Evolutionary conservation across 345 rosid genomes (phyloP).

Genomic region (Atalantia buxifolia): DNA sequence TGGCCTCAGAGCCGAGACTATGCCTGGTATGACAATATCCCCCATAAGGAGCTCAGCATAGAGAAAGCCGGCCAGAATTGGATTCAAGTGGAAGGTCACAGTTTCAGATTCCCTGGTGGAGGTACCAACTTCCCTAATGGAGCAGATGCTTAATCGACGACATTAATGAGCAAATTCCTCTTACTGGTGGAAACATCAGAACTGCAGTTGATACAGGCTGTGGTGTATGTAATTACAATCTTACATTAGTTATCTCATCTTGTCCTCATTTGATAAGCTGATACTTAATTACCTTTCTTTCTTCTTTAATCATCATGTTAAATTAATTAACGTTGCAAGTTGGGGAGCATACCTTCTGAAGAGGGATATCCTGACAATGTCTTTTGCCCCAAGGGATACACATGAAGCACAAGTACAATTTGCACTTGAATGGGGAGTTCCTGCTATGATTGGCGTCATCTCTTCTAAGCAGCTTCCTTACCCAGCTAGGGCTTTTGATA

Average conservation of each 20-base stretch:
- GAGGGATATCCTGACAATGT: slow-evolving; percentile 74
- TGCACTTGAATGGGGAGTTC: slow-evolving; percentile 96
- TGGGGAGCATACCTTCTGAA: slow-evolving; percentile 89
- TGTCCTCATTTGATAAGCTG: background rate
- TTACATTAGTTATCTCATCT: too few relatives aligned
- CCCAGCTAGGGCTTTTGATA: slow-evolving; percentile 93
- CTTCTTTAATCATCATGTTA: too few relatives aligned
- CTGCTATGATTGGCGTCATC: slow-evolving; percentile 89
- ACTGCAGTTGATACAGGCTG: slow-evolving; percentile 96
- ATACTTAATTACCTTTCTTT: too few relatives aligned
- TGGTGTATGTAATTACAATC: slow-evolving; percentile 56
- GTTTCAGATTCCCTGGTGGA: slow-evolving; percentile 95
- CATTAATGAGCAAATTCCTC: slow-evolving; percentile 71
- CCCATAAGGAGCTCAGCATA: slow-evolving; percentile 88
- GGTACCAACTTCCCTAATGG: slow-evolving; percentile 86
- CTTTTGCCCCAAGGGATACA: slow-evolving; percentile 96
- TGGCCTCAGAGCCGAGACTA: slow-evolving; percentile 98
- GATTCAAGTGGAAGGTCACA: slow-evolving; percentile 91
- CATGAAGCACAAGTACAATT: slow-evolving; percentile 98
- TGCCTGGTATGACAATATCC: slow-evolving; percentile 95
- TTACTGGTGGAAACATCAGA: slow-evolving; percentile 67
- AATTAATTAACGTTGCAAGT: slow-evolving; percentile 73
- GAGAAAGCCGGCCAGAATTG: slow-evolving; percentile 98
- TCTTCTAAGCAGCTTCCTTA: slow-evolving; percentile 84
- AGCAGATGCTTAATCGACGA: slow-evolving; percentile 95